phyloP scores from a whole-genome alignment of 192 early-diverging fungal genomes.

The Radiomyces spectabilis region DNA sequence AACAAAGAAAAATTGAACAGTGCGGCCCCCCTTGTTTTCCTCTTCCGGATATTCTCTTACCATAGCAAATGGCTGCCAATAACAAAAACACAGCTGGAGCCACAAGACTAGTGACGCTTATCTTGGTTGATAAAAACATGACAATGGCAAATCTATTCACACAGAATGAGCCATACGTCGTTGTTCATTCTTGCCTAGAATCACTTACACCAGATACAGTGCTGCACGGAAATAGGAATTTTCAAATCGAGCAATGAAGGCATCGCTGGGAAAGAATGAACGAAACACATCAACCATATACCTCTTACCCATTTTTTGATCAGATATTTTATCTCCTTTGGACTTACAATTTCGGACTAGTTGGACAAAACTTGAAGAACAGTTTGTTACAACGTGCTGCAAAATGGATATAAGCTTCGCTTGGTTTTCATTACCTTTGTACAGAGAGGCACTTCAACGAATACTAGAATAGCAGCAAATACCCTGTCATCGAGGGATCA shows the following conservation, averaged over 20 bases:
- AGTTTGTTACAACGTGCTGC: background rate
- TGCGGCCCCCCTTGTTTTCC: background rate
- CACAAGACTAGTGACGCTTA: conserved; percentile 6
- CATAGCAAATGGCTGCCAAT: conserved; percentile 29
- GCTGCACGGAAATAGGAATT: conserved; percentile 8
- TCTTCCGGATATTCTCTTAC: conserved; percentile 7
- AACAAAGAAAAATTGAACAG: background rate
- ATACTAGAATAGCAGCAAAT: conserved; percentile 17
- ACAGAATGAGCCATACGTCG: background rate
- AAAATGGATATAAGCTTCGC: background rate
- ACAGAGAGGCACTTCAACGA: conserved; percentile 24
- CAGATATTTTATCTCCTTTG: background rate
- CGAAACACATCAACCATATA: background rate
- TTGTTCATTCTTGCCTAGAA: too few species aligned
- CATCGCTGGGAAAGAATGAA: conserved; percentile 3
- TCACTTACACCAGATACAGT: conserved; percentile 6
- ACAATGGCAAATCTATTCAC: conserved; percentile 5
- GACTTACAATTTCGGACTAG: conserved; percentile 25
- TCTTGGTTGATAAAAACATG: conserved; percentile 11
- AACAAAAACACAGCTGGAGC: conserved; percentile 29
- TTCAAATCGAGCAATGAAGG: conserved; percentile 9
- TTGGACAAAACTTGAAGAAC: conserved; percentile 14
- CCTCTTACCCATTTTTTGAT: background rate
- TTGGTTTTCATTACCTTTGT: conserved; percentile 5
- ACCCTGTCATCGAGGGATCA: background rate